Evolutionary conservation across 2,329 filamentous ascomycete species (phyloP).

Genomic region (Tympanopsis confertula): DNA sequence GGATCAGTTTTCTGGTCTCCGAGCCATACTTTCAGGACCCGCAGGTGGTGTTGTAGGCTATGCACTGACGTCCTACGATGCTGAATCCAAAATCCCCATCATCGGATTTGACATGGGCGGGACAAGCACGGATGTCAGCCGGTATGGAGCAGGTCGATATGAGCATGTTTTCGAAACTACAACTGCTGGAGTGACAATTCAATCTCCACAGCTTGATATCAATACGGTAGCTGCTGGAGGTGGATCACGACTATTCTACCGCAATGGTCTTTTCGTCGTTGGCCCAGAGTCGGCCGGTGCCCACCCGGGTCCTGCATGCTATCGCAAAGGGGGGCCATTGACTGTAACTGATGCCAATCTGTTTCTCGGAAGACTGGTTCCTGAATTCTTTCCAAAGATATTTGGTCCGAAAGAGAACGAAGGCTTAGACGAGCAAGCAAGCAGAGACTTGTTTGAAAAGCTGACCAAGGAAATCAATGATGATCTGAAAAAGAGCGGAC

Average conservation of each 20-base stretch:
- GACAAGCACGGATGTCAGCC: conserved; percentile 63
- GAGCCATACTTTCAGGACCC: conserved; percentile 77
- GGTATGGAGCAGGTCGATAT: conserved; percentile 47
- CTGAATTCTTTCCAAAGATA: conserved; percentile 63
- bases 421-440: conserved; percentile 27
- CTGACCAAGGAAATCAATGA: conserved; percentile 41
- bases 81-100: conserved; percentile 68
- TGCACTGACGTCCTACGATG: conserved; percentile 80
- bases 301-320: conserved; percentile 62
- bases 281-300: conserved; percentile 62
- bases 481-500: conserved; percentile 44
- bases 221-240: conserved; percentile 71
- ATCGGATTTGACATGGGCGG: too few species aligned
- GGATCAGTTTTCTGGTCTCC: conserved; percentile 70
- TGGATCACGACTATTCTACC: conserved; percentile 59
- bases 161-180: conserved; percentile 57
- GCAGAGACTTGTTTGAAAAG: conserved; percentile 24
- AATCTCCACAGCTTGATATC: conserved; percentile 70
- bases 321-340: conserved; percentile 60
- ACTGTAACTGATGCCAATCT: conserved; percentile 66
- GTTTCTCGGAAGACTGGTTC: conserved; percentile 45
- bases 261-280: conserved; percentile 62
- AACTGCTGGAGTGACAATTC: conserved; percentile 67
- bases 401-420: conserved; percentile 59
- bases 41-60: conserved; percentile 92